These are phyloP conservation scores for Rhynchospora pubera DNA, from an alignment of 176 grass and related monocot species.

Conservation along the genomic window DNA sequence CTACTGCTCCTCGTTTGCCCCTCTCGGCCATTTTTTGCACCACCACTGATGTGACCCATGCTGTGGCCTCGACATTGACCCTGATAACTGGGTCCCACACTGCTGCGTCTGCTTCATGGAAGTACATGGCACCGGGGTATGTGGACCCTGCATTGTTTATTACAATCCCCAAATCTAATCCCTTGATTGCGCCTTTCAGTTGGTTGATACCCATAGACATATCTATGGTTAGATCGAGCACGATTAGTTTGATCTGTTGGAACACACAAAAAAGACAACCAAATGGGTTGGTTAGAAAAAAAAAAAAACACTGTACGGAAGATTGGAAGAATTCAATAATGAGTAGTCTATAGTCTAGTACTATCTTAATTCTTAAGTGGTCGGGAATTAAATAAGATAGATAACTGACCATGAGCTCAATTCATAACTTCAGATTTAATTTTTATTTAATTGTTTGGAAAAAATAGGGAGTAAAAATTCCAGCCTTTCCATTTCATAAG, in stretches of 20 bases:
- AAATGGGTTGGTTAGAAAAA: background rate
- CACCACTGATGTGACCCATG: conserved; percentile 29
- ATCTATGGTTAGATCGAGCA: conserved; percentile 28
- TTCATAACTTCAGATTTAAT: too few relatives aligned
- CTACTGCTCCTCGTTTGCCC: conserved; percentile 10
- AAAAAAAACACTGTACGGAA: background rate
- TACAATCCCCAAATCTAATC: conserved; percentile 33
- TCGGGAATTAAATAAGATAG: too few relatives aligned
- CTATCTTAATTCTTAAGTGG: too few relatives aligned
- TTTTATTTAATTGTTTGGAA: too few relatives aligned
- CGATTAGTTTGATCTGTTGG: conserved; percentile 18
- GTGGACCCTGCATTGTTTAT: conserved; percentile 35
- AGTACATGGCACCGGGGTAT: conserved; percentile 34
- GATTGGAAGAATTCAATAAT: background rate
- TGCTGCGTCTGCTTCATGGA: conserved; percentile 26
- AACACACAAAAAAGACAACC: background rate
- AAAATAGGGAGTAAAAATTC: background rate
- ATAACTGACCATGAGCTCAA: too few relatives aligned
- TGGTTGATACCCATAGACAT: background rate
- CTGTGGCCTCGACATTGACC: conserved; percentile 33
- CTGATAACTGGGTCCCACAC: conserved; percentile 26
- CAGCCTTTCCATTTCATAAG: background rate
- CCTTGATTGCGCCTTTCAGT: conserved; percentile 10
- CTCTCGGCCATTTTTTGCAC: conserved; percentile 16
- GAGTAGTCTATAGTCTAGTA: too few relatives aligned